These are phyloP conservation scores for Boletus eberwhitei DNA, from an alignment of 768 basidiomycete species.

Conservation along the genomic window DNA sequence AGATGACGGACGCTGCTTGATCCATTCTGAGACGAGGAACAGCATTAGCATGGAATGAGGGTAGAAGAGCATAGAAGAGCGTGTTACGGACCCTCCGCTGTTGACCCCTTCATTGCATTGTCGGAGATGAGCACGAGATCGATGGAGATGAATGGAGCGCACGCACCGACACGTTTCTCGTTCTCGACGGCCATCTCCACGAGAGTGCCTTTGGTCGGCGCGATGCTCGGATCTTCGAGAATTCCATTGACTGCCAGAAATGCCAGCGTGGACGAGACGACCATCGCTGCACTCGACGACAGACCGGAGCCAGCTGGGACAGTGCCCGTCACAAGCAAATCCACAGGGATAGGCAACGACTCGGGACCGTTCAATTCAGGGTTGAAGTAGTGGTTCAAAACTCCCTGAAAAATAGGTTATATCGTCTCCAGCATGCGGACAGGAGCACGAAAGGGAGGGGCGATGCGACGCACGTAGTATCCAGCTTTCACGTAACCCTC, in stretches of 20 bases:
- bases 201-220: conserved; percentile 59
- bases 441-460: background rate
- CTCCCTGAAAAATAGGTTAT: conserved; percentile 44
- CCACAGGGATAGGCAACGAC: conserved; percentile 53
- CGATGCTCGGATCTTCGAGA: conserved; percentile 24
- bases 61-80: background rate
- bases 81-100: conserved; percentile 60
- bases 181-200: conserved; percentile 81
- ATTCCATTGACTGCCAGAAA: conserved; percentile 79
- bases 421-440: background rate
- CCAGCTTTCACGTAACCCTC: conserved; percentile 88
- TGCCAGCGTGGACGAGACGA: conserved; percentile 79
- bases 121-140: background rate
- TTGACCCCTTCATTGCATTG: conserved; percentile 50
- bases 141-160: background rate
- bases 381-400: conserved; percentile 60
- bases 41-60: conserved; percentile 5
- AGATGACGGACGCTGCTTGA: conserved; percentile 86
- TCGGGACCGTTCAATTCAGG: conserved; percentile 5
- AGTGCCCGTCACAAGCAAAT: conserved; percentile 74
- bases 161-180: conserved; percentile 73
- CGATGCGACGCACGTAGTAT: conserved; percentile 56
- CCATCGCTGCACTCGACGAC: conserved; percentile 87
- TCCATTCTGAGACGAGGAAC: conserved; percentile 61
- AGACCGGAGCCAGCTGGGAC: conserved; percentile 87